A percentile compares a stretch with the other conserved stretches of the same genome.
phyloP scores from a whole-genome alignment of 305 asterid genomes.

The Rubia peregrina region DNA sequence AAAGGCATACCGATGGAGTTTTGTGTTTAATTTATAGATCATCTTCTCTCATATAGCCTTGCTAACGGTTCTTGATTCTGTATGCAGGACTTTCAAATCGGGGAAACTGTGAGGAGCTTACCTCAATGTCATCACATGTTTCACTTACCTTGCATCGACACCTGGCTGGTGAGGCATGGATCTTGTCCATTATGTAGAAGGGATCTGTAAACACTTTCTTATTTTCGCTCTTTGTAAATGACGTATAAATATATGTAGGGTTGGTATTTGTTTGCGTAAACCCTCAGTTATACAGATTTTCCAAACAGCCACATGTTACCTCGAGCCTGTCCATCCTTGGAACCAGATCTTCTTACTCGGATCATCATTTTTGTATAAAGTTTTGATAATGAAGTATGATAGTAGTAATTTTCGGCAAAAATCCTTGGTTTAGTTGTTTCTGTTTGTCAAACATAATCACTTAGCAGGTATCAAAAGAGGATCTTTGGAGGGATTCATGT shows the following conservation, averaged over 20 bases:
- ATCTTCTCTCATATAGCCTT: background rate
- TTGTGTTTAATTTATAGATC: background rate
- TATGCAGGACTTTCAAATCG: constrained; percentile 74
- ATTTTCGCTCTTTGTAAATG: constrained; percentile 30
- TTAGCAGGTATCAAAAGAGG: background rate
- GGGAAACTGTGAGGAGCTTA: constrained; percentile 78
- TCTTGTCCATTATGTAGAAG: constrained; percentile 98
- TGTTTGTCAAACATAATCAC: background rate
- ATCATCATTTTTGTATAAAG: constrained; percentile 41
- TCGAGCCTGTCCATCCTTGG: constrained; percentile 24
- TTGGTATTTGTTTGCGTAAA: constrained; percentile 23
- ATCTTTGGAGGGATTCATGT: background rate
- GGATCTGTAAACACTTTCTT: constrained; percentile 55
- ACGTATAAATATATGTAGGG: constrained; percentile 26
- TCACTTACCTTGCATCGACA: constrained; percentile 92
- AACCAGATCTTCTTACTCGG: constrained; percentile 32
- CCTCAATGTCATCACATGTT: constrained; percentile 93
- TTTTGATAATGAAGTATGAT: constrained; percentile 37
- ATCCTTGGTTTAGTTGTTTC: background rate
- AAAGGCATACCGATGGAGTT: background rate
- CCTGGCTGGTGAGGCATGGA: constrained; percentile 94
- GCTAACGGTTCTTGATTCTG: background rate
- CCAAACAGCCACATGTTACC: constrained; percentile 39
- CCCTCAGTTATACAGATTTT: constrained; percentile 10
- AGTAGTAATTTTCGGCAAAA: background rate